A percentile compares a stretch with the other conserved stretches of the same genome.
Evolutionary conservation across 495 filamentous ascomycete genomes (phyloP).

Genomic region (Penicillium paradoxum): DNA sequence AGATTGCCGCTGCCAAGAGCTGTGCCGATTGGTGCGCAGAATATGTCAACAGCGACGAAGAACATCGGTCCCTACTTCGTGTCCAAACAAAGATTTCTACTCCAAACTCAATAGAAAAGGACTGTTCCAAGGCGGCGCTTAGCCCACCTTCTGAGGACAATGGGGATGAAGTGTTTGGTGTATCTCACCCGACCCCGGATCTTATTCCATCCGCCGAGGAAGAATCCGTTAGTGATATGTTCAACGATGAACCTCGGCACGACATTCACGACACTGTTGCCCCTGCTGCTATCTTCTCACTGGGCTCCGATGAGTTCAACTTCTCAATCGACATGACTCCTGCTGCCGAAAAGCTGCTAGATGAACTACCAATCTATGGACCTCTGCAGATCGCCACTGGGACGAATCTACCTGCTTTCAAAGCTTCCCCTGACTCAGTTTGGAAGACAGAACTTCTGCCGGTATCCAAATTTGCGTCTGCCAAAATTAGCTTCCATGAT

Average conservation of each 20-base stretch:
- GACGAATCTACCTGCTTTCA: slow-evolving; percentile 48
- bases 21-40: slow-evolving; percentile 76
- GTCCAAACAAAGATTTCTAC: slow-evolving; percentile 49
- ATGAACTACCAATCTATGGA: slow-evolving; percentile 75
- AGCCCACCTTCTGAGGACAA: slow-evolving; percentile 29
- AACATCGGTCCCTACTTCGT: slow-evolving; percentile 60
- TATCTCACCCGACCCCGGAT: slow-evolving; percentile 62
- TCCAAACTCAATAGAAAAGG: slow-evolving; percentile 8
- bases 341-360: slow-evolving; percentile 73
- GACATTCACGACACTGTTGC: slow-evolving; percentile 39
- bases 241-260: slow-evolving; percentile 42
- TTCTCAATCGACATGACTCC: slow-evolving; percentile 74
- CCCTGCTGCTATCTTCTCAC: slow-evolving; percentile 74
- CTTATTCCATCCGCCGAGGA: slow-evolving; percentile 61
- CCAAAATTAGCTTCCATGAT: slow-evolving; percentile 66
- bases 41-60: slow-evolving; percentile 59
- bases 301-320: slow-evolving; percentile 74
- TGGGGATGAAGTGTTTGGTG: slow-evolving; percentile 28
- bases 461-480: slow-evolving; percentile 76
- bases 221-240: slow-evolving; percentile 47
- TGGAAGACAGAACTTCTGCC: slow-evolving; percentile 78
- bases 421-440: slow-evolving; percentile 57
- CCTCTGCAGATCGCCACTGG: slow-evolving; percentile 57
- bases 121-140: slow-evolving; percentile 18
- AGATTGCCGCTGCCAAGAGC: slow-evolving; percentile 70